Percentiles rank a stretch among this genome's conserved stretches.
Evolutionary conservation across 2,329 filamentous ascomycete genomes (phyloP).

Genomic region (Botrytis hyacinthi): DNA sequence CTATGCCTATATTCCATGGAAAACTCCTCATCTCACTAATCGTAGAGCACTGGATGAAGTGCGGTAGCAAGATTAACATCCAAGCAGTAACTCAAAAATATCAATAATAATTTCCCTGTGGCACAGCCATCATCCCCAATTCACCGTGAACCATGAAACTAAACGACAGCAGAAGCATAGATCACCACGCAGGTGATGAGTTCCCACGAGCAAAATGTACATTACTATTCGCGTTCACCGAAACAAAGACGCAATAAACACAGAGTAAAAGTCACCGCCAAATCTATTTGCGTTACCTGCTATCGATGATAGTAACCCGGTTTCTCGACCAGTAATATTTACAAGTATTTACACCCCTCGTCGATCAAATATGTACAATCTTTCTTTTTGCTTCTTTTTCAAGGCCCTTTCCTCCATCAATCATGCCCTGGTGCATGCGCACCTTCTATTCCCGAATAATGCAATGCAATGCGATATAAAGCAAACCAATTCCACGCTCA

Average conservation of each 20-base stretch:
- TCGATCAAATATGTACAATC: slow-evolving; percentile 1
- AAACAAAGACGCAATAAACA: neutral
- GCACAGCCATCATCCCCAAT: neutral
- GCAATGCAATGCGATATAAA: slow-evolving; percentile 2
- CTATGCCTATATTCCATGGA: too few species aligned
- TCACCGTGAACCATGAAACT: neutral
- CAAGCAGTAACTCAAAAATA: neutral
- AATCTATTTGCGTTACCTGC: neutral
- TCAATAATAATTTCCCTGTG: neutral
- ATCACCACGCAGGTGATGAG: neutral
- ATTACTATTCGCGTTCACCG: neutral
- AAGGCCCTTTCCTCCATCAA: neutral
- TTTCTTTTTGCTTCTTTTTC: neutral
- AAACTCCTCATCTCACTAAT: neutral
- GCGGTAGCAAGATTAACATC: neutral
- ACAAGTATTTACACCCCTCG: neutral
- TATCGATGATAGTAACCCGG: neutral
- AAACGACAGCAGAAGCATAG: neutral
- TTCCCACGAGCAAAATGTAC: neutral
- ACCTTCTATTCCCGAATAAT: slow-evolving; percentile 13
- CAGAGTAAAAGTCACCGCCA: neutral
- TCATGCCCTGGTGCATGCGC: neutral
- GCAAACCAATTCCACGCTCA: slow-evolving; percentile 2
- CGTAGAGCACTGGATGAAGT: neutral
- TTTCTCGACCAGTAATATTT: slow-evolving; percentile 7